Evolutionary conservation across 257 asterid species (phyloP), one percentile per base, ranked within the genome.

Genomic region (Ehretia macrophylla): DNA sequence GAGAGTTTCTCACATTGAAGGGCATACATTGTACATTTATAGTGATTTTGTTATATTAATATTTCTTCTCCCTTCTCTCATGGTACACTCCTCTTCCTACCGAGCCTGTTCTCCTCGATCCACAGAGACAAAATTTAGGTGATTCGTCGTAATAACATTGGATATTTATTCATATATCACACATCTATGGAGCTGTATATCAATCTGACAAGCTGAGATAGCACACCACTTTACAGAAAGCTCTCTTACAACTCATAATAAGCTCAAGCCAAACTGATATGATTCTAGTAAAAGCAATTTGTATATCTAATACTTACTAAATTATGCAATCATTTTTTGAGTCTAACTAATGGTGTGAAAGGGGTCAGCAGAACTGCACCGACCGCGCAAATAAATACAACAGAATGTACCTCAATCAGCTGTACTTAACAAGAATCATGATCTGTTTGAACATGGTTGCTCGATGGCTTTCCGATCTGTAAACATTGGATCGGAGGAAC

Each of bases 401-500:
- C 77, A n/a, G n/a, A 67, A 58, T 48, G 3, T 32, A 47, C 14
- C 66, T 39, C 53, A 53, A 51, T 64, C 17, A 39, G 32, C 49
- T 47, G 32, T 55, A n/a, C 37, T 74, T 67, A 86, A 79, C 99
- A 92, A 49, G 78, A 70, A 64, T 84, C 96, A 38, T 74, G 70
- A 50, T 88, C 94, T 13, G 83, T 83, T 16, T 69, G 93, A 66
- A 72, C 51, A 60, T 71, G 72, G 65, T 76, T 92, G 63, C 80
- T 72, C n/a, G 93, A 40, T 18, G 97, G 99, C 72, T 81, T 89
- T 0, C 96, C 95, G 1, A 75, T 37, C 53, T 67, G 83, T 19
- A 93, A 45, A 49, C 99, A 93, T n/a, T 65, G 60, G 5, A 93
- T 70, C 0, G 96, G 95, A 49, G 99, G 99, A 13, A 79, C 40